phyloP scores from a whole-genome alignment of 768 basidiomycete genomes.

The Naganishia vishniacii region DNA sequence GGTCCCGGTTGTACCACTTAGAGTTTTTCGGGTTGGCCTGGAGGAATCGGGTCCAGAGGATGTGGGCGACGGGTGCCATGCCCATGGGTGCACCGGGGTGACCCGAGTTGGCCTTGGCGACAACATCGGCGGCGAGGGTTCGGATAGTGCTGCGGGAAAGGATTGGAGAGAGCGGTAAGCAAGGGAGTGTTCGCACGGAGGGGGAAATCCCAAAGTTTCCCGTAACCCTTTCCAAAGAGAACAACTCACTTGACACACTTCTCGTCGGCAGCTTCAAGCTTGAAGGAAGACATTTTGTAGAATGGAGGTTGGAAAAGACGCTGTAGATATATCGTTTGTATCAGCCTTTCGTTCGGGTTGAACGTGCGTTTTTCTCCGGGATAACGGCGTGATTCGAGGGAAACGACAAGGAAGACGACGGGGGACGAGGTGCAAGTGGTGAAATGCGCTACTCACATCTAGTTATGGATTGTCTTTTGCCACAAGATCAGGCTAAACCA shows the following conservation, averaged over 20 bases:
- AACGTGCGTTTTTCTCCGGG: not conserved
- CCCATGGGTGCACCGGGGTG: slow-evolving; percentile 95
- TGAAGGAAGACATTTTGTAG: slow-evolving; percentile 8
- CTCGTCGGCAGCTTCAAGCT: slow-evolving; percentile 28
- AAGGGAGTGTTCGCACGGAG: not conserved
- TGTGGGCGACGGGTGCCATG: slow-evolving; percentile 62
- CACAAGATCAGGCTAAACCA: too few relatives aligned
- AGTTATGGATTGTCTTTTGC: too few relatives aligned
- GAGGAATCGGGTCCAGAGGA: slow-evolving; percentile 61
- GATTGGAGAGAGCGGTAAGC: not conserved
- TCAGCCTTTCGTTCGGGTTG: too few relatives aligned
- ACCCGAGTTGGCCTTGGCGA: slow-evolving; percentile 72
- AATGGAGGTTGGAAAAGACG: not conserved
- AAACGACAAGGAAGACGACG: not conserved
- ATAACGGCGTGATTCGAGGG: not conserved
- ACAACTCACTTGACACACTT: slow-evolving; percentile 37
- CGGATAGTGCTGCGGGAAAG: slow-evolving; percentile 39
- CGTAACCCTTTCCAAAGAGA: not conserved
- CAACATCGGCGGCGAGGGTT: slow-evolving; percentile 49
- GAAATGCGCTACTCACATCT: too few relatives aligned
- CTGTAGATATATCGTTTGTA: not conserved
- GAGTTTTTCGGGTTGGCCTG: slow-evolving; percentile 82
- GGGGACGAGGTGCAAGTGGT: not conserved
- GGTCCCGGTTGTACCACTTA: slow-evolving; percentile 92
- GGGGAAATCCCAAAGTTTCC: not conserved